phyloP scores from a whole-genome alignment of 306 rosid genomes.

The Gillenia trifoliata region DNA sequence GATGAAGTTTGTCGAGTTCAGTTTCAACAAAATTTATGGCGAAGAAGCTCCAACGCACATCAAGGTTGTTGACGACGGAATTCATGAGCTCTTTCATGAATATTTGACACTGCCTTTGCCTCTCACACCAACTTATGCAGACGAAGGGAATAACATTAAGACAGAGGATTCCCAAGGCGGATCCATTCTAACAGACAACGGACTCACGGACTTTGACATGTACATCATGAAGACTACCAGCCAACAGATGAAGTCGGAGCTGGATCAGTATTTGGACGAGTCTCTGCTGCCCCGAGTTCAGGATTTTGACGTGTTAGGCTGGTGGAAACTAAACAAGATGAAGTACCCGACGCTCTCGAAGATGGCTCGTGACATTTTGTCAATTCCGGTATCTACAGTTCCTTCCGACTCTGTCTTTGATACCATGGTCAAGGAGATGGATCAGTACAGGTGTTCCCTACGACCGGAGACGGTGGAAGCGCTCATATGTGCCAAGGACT shows the following conservation, averaged over 20 bases:
- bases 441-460: conserved; percentile 61
- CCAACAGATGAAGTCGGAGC: conserved; percentile 84
- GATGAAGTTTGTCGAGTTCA: conserved; percentile 94
- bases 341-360: conserved; percentile 93
- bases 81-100: conserved; percentile 85
- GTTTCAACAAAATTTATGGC: conserved; percentile 74
- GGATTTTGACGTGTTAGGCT: conserved; percentile 74
- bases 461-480: conserved; percentile 92
- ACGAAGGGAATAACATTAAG: conserved; percentile 47
- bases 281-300: conserved; percentile 76
- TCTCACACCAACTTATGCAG: conserved; percentile 73
- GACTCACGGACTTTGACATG: conserved; percentile 82
- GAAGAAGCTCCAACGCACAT: conserved; percentile 65
- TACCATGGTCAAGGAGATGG: conserved; percentile 60
- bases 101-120: conserved; percentile 78
- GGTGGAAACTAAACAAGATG: conserved; percentile 93
- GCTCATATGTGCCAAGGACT: conserved; percentile 84
- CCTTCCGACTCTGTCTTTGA: conserved; percentile 58
- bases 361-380: conserved; percentile 86
- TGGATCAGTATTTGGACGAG: conserved; percentile 90
- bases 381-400: conserved; percentile 63
- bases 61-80: conserved; percentile 80
- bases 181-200: conserved; percentile 56
- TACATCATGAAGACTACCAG: conserved; percentile 90
- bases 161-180: conserved; percentile 51